Percentiles rank a stretch among this genome's conserved stretches.
Conservation (phyloP, 352 stramenopile species). For the Phytophthora sp. region DNA sequence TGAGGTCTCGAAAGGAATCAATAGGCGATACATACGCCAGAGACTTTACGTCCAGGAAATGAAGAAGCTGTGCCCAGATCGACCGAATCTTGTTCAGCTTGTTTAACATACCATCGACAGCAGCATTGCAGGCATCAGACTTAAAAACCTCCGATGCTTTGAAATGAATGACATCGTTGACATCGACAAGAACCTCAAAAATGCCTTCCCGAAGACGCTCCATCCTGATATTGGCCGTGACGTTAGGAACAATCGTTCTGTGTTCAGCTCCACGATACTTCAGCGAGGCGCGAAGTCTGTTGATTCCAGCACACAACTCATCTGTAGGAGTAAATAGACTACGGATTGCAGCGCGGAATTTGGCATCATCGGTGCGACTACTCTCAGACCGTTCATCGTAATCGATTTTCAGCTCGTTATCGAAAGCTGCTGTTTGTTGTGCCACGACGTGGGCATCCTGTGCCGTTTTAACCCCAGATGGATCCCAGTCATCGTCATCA, state of each 20-base stretch:
- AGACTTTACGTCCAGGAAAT: slow-evolving; percentile 78
- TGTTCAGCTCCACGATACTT: slow-evolving; percentile 65
- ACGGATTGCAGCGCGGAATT: slow-evolving; percentile 71
- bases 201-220: slow-evolving; percentile 62
- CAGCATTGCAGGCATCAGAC: slow-evolving; percentile 66
- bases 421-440: slow-evolving; percentile 32
- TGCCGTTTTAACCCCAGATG: slow-evolving; percentile 33
- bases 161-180: slow-evolving; percentile 71
- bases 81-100: slow-evolving; percentile 59
- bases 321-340: slow-evolving; percentile 78
- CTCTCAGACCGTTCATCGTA: slow-evolving; percentile 66
- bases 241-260: slow-evolving; percentile 63
- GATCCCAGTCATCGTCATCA: slow-evolving; percentile 44
- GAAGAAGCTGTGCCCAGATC: slow-evolving; percentile 68
- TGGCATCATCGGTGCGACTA: slow-evolving; percentile 48
- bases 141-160: slow-evolving; percentile 50
- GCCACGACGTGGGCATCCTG: slow-evolving; percentile 6
- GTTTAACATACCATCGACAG: slow-evolving; percentile 62
- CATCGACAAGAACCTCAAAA: slow-evolving; percentile 62
- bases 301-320: slow-evolving; percentile 67
- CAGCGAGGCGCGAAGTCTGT: slow-evolving; percentile 53
- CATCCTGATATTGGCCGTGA: slow-evolving; percentile 72
- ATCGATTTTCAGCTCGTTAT: slow-evolving; percentile 40
- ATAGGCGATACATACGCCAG: slow-evolving; percentile 49
- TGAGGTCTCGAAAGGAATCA: slow-evolving; percentile 69